Percentiles rank a stretch among this genome's conserved stretches.
Conservation (phyloP, 306 rosid genomes). For the Gleditsia sinensis region DNA sequence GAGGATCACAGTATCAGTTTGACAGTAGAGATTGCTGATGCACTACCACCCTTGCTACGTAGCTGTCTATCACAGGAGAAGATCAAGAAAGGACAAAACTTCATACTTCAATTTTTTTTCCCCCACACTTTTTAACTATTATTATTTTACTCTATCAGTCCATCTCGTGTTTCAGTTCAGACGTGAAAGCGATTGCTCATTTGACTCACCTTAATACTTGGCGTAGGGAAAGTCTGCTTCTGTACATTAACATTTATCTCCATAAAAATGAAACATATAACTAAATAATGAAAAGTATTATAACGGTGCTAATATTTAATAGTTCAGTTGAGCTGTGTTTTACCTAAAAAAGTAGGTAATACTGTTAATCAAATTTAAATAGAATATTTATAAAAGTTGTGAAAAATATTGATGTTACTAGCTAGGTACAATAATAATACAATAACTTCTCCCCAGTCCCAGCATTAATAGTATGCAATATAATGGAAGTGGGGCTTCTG, state of each 20-base stretch:
- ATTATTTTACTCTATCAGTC: constrained; percentile 5
- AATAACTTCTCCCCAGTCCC: neutral
- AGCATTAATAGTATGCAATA: neutral
- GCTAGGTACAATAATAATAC: no score
- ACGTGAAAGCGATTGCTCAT: constrained; percentile 36
- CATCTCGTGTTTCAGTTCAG: neutral
- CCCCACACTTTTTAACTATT: neutral
- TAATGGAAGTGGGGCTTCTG: neutral
- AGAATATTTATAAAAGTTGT: no score
- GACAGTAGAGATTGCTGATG: neutral
- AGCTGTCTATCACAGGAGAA: neutral
- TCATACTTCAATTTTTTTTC: neutral
- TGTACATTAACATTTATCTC: neutral
- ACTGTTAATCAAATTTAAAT: no score
- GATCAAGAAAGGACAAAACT: neutral
- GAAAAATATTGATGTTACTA: no score
- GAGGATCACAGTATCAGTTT: no score
- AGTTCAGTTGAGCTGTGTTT: no score
- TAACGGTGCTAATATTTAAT: neutral
- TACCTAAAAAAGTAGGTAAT: no score
- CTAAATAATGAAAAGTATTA: no score
- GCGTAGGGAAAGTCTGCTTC: neutral
- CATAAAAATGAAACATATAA: neutral
- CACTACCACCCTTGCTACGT: neutral
- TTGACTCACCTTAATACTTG: constrained; percentile 16